A percentile compares a stretch with the other conserved stretches of the same genome.
Conservation (phyloP, 1,284 basidiomycete species). For the Malassezia caprae region DNA sequence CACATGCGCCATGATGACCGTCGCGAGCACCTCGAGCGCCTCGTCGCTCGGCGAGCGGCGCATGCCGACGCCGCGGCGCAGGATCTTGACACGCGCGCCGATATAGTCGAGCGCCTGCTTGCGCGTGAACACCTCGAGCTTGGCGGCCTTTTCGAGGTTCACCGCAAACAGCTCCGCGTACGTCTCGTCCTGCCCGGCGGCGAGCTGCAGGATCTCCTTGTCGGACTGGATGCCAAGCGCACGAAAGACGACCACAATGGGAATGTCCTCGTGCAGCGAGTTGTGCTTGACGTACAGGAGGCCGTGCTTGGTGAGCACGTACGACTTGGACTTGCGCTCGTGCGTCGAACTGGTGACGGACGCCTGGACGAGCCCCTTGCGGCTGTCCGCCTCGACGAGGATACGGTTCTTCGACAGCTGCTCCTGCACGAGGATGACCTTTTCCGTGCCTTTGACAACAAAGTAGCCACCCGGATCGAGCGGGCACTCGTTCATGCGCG, state of each 20-base stretch:
- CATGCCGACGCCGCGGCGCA: conserved; percentile 59
- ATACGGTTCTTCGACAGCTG: conserved; percentile 98
- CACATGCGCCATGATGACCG: conserved; percentile 93
- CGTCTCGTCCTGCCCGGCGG: conserved; percentile 80
- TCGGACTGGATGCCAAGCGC: conserved; percentile 82
- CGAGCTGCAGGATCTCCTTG: conserved; percentile 90
- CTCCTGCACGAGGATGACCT: conserved; percentile 98
- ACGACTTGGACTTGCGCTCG: conserved; percentile 96
- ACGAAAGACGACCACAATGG: conserved; percentile 89
- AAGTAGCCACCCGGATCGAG: conserved; percentile 98
- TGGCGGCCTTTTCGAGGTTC: conserved; percentile 79
- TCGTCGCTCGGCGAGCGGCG: conserved; percentile 83
- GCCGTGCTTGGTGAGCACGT: conserved; percentile 86
- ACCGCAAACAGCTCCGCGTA: conserved; percentile 82
- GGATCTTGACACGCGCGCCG: conserved; percentile 80
- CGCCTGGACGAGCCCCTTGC: conserved; percentile 85
- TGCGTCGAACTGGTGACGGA: conserved; percentile 91
- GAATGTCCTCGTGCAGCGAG: conserved; percentile 92
- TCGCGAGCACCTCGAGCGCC: conserved; percentile 87
- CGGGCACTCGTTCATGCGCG: conserved; percentile 91
- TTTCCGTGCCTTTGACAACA: conserved; percentile 97
- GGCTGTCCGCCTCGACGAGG: conserved; percentile 70
- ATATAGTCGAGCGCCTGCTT: conserved; percentile 94
- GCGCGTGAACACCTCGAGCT: conserved; percentile 64
- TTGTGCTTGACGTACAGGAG: conserved; percentile 97